These are phyloP conservation scores for Coemansia sp. DNA, from an alignment of 192 early-diverging fungal genomes.

Conservation along the genomic window DNA sequence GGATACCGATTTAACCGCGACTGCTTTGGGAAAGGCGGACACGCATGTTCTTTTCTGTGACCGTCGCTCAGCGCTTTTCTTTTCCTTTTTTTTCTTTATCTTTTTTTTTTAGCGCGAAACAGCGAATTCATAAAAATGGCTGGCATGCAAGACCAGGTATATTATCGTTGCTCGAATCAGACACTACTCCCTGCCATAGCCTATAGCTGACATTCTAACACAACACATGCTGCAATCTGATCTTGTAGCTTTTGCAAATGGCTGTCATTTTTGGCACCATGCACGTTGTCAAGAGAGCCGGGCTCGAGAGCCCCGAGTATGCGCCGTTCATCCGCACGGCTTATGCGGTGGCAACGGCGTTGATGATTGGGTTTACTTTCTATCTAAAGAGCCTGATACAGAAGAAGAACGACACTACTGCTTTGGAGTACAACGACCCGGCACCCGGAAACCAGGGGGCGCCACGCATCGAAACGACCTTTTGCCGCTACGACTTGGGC, in stretches of 20 bases:
- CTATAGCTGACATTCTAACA: neutral
- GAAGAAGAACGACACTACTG: constrained; percentile 78
- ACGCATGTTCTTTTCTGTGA: neutral
- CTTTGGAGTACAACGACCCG: constrained; percentile 76
- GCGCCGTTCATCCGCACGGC: constrained; percentile 21
- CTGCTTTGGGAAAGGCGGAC: neutral
- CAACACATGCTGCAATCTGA: neutral
- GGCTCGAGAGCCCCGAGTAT: constrained; percentile 47
- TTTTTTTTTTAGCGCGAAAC: neutral
- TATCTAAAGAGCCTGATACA: constrained; percentile 56
- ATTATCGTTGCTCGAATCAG: neutral
- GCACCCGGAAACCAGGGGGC: constrained; percentile 20
- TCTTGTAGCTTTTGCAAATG: constrained; percentile 46
- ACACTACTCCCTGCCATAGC: neutral
- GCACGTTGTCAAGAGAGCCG: constrained; percentile 62
- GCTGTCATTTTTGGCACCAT: constrained; percentile 64
- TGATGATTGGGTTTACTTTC: constrained; percentile 31
- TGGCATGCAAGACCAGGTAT: constrained; percentile 52
- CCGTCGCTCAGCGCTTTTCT: neutral
- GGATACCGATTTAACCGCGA: neutral
- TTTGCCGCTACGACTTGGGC: constrained; percentile 72
- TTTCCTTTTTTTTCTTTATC: constrained; percentile 3
- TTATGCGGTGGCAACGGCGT: constrained; percentile 23
- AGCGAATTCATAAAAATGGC: constrained; percentile 19
- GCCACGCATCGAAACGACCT: constrained; percentile 60